phyloP scores from a whole-genome alignment of 352 stramenopile genomes.

The Phytophthora capsici region DNA sequence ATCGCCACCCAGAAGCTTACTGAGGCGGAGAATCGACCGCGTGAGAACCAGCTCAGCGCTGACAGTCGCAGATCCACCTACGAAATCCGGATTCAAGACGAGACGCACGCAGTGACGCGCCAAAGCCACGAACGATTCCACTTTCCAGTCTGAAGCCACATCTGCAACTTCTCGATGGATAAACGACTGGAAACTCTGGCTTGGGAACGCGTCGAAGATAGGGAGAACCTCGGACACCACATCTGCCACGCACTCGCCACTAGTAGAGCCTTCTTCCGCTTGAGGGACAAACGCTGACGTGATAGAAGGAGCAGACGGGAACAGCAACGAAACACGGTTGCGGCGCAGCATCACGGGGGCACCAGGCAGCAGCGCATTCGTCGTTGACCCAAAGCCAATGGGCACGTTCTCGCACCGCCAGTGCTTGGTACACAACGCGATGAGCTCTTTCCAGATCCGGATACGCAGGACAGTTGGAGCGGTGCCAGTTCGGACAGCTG shows the following conservation, averaged over 20 bases:
- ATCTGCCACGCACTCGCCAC: constrained; percentile 55
- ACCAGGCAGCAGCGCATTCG: constrained; percentile 54
- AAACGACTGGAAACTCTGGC: constrained; percentile 61
- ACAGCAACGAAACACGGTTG: constrained; percentile 73
- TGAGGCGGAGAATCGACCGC: constrained; percentile 62
- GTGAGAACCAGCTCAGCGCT: constrained; percentile 56
- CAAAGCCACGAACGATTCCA: constrained; percentile 72
- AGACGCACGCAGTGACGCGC: constrained; percentile 69
- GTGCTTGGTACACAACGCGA: constrained; percentile 75
- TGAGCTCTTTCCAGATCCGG: constrained; percentile 66
- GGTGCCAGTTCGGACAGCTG: constrained; percentile 25
- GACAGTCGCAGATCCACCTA: constrained; percentile 1
- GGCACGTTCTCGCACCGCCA: constrained; percentile 74
- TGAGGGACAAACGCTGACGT: constrained; percentile 54
- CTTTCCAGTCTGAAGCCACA: constrained; percentile 63
- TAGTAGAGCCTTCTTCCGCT: constrained; percentile 20
- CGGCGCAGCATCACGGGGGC: constrained; percentile 70
- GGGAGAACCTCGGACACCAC: constrained; percentile 64
- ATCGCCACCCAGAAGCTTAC: constrained; percentile 60
- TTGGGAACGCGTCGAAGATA: constrained; percentile 70
- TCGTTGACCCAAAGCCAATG: constrained; percentile 64
- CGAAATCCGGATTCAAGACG: constrained; percentile 33
- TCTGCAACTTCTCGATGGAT: constrained; percentile 69
- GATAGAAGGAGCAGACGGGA: constrained; percentile 62
- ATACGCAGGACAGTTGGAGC: constrained; percentile 49